Base-by-base conservation (phyloP, 1,139 yeast species). In the Magnusiomyces sp. region DNA sequence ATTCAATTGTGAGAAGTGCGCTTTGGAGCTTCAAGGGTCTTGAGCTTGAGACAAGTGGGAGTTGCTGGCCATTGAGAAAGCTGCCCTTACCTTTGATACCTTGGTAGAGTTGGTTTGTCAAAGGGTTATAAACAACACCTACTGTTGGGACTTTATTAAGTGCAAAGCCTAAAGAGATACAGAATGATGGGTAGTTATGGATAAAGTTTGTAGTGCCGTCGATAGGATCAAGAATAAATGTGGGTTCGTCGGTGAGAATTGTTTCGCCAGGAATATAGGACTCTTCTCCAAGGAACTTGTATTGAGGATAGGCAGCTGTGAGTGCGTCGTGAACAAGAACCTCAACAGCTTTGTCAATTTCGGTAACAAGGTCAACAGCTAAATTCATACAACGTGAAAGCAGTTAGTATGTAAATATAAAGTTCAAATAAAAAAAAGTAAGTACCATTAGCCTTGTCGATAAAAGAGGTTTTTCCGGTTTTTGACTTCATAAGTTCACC, bases 141-240 rank as follows among this genome's bases (percentile, higher is more conserved):
- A 79, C 81, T 2, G 69, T 76, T 2, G 83, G 79, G 49, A 61
- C 64, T 53, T 69, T 69, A 55, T 70, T 61, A n/a, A 76, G 58
- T 1, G 81, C 71, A 53, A 79, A 72, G 0, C 83, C 83, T 19
- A 79, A 60, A 1, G 83, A 79, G 34, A 78, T 77, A 62, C 83
- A 79, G 41, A 79, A 74, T 56, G 72, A 75, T 13, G 83, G 83
- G 64, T 76, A 79, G 53, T 70, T 72, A 58, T 79, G 83, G 45
- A 78, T 74, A 62, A 79, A 79, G 61, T 79, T 76, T 13, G 82
- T 78, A 1, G 83, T 79, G 9, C 83, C 83, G 57, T 77, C 82
- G 58, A 77, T 76, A 41, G 81, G 81, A 58, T 79, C 83, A 20
- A 79, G 80, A 47, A 79, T 73, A 58, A 79, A 79, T 0, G 83